Evolutionary conservation across 1,139 yeast species (phyloP).

Genomic region (Magnusiomyces suaveolens): DNA sequence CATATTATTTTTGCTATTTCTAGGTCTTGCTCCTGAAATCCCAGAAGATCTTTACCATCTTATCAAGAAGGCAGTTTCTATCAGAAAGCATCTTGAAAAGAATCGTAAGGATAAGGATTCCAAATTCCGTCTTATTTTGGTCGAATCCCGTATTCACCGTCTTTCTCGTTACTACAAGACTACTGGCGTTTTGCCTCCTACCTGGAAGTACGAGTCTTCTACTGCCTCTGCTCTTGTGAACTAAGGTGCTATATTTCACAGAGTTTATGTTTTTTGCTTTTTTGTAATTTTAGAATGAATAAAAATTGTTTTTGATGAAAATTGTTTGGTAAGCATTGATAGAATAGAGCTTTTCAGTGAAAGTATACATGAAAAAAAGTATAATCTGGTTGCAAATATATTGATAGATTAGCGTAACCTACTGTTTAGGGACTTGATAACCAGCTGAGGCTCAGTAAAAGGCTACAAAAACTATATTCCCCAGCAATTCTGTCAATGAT

Average conservation of each 20-base stretch:
- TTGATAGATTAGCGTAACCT: too few relatives aligned
- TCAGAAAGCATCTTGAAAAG: conserved; percentile 99
- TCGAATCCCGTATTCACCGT: conserved; percentile 99
- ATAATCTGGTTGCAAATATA: too few relatives aligned
- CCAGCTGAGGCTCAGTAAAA: too few relatives aligned
- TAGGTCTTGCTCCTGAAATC: conserved; percentile 90
- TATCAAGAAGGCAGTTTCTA: conserved; percentile 98
- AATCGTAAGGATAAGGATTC: conserved; percentile 99
- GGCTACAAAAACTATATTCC: too few relatives aligned
- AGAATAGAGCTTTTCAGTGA: too few relatives aligned
- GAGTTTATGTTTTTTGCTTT: too few relatives aligned
- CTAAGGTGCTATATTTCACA: conserved; percentile 45
- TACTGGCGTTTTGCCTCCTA: conserved; percentile 96
- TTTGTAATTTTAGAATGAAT: too few relatives aligned
- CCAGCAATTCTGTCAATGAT: too few relatives aligned
- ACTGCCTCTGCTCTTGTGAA: conserved; percentile 99
- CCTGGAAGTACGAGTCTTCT: conserved; percentile 99
- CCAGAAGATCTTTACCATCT: conserved; percentile 99
- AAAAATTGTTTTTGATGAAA: too few relatives aligned
- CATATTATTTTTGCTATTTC: conserved; percentile 14
- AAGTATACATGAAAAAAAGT: too few relatives aligned
- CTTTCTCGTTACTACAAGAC: conserved; percentile 99
- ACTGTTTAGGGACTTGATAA: too few relatives aligned
- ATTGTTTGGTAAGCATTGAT: too few relatives aligned
- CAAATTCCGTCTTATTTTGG: conserved; percentile 98